Conservation (phyloP, 805 yeast genomes). For the Cyberlindnera euphorbiiphila region DNA sequence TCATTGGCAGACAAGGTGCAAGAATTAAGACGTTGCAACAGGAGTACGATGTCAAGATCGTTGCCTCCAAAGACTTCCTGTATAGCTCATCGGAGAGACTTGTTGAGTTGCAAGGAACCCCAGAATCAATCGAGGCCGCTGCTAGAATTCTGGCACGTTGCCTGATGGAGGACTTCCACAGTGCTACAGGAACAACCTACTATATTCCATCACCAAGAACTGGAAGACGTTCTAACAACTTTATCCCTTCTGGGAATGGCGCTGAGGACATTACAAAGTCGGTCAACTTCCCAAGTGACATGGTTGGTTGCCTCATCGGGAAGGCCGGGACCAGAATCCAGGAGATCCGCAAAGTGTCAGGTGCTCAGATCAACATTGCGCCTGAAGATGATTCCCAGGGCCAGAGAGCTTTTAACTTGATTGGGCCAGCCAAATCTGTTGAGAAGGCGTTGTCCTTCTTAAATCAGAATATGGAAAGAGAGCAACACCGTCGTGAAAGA, state of each 20-base stretch:
- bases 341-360: conserved; percentile 74
- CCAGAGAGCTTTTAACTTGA: conserved; percentile 67
- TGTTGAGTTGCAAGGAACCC: conserved; percentile 82
- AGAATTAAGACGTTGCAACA: conserved; percentile 79
- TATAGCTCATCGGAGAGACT: conserved; percentile 81
- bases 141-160: conserved; percentile 61
- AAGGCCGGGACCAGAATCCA: conserved; percentile 82
- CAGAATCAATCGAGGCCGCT: conserved; percentile 55
- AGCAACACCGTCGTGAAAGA: conserved; percentile 46
- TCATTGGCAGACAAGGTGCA: conserved; percentile 80
- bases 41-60: conserved; percentile 66
- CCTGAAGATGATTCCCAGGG: conserved; percentile 61
- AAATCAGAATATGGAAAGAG: conserved; percentile 55
- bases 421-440: conserved; percentile 48
- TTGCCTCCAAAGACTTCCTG: conserved; percentile 80
- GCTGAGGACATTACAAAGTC: conserved; percentile 31
- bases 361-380: conserved; percentile 74
- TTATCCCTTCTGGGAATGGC: conserved; percentile 1
- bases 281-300: conserved; percentile 66
- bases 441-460: conserved; percentile 57
- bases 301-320: conserved; percentile 89
- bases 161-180: conserved; percentile 68
- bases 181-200: conserved; percentile 58
- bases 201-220: conserved; percentile 33
- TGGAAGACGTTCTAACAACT: conserved; percentile 6